Evolutionary conservation across 768 basidiomycete genomes (phyloP).

Genomic region (Scleroderma citrinum): DNA sequence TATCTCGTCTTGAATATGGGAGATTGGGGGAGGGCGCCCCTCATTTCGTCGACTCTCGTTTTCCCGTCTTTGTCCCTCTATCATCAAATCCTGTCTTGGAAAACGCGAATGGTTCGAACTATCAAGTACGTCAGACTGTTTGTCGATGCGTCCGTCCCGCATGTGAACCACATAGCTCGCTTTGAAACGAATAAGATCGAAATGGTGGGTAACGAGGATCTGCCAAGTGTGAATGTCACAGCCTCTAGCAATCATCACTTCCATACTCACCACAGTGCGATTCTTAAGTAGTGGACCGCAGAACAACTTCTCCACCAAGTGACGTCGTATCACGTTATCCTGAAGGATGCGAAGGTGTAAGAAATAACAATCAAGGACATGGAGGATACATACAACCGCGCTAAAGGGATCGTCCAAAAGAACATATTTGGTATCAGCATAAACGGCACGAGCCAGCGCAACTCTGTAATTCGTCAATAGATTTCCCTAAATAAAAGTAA

Average conservation of each 20-base stretch:
- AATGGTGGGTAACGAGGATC: constrained; percentile 78
- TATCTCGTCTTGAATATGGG: constrained; percentile 75
- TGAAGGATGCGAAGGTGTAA: constrained; percentile 20
- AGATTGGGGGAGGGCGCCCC: constrained; percentile 41
- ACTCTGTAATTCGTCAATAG: constrained; percentile 40
- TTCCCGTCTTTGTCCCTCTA: constrained; percentile 41
- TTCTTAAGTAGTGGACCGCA: constrained; percentile 58
- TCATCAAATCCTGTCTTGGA: constrained; percentile 48
- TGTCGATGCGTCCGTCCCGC: constrained; percentile 76
- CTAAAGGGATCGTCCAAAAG: constrained; percentile 80
- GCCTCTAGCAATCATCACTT: background rate
- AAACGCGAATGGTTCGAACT: no score
- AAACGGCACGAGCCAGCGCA: constrained; percentile 78
- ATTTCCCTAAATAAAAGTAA: background rate
- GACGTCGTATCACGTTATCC: constrained; percentile 65
- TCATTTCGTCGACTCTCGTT: constrained; percentile 2
- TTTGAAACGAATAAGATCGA: constrained; percentile 76
- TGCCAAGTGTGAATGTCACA: constrained; percentile 13
- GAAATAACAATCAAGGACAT: background rate
- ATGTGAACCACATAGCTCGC: constrained; percentile 71
- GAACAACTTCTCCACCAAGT: constrained; percentile 58
- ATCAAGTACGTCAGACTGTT: constrained; percentile 61
- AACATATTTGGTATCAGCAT: constrained; percentile 62
- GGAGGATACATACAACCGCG: constrained; percentile 55
- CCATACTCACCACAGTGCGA: constrained; percentile 56